Conservation (phyloP, 306 rosid genomes). For the Dalbergia oliveri region DNA sequence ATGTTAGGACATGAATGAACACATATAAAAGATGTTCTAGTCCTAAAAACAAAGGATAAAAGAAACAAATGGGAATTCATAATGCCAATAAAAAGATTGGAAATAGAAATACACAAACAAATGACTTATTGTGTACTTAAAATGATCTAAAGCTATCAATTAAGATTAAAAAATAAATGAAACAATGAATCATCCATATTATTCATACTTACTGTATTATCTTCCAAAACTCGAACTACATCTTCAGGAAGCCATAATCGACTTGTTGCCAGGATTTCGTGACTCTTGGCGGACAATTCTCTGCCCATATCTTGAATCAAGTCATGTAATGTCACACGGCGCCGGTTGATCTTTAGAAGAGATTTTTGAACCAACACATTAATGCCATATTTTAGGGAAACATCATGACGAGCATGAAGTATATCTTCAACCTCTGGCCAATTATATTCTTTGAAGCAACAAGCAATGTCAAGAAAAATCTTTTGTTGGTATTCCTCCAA, state of each 20-base stretch:
- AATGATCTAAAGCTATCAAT: background rate
- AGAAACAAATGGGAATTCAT: too few species aligned
- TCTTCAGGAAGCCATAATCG: slow-evolving; percentile 40
- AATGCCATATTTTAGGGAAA: background rate
- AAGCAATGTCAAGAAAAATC: slow-evolving; percentile 30
- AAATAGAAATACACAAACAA: too few species aligned
- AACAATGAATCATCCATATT: background rate
- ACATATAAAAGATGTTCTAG: background rate
- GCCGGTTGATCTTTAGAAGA: too few species aligned
- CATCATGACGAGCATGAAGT: slow-evolving; percentile 3
- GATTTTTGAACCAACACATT: slow-evolving; percentile 27
- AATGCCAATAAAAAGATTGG: too few species aligned
- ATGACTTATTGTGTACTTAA: too few species aligned
- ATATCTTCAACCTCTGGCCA: too few species aligned
- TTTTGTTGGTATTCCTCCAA: background rate
- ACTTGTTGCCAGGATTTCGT: slow-evolving; percentile 3
- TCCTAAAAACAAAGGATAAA: too few species aligned
- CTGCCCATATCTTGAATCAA: too few species aligned
- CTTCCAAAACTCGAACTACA: slow-evolving; percentile 18
- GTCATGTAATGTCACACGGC: too few species aligned
- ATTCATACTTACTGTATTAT: slow-evolving; percentile 17
- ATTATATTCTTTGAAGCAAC: slow-evolving; percentile 15
- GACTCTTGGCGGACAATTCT: background rate
- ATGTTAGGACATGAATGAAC: background rate
- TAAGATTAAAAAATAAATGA: background rate